phyloP scores from a whole-genome alignment of 2,329 filamentous ascomycete species.

The Cercospora sesami region DNA sequence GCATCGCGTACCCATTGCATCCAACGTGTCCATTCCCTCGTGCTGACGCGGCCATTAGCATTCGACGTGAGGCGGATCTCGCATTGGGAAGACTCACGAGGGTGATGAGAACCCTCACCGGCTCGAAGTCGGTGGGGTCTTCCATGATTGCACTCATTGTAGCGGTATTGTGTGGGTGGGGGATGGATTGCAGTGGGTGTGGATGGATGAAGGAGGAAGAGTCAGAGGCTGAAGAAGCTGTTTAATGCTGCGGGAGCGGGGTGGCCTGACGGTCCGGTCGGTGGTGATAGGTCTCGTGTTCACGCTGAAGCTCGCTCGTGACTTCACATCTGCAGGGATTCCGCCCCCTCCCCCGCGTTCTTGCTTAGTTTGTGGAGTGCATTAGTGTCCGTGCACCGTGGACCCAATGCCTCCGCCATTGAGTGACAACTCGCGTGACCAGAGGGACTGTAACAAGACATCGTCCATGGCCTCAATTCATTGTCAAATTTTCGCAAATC shows the following conservation, averaged over 20 bases:
- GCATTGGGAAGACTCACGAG: conserved; percentile 10
- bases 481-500: not conserved
- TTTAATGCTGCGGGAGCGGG: conserved; percentile 2
- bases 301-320: not conserved
- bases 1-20: conserved; percentile 50
- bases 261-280: conserved; percentile 1
- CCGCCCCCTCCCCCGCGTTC: not conserved
- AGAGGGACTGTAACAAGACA: not conserved
- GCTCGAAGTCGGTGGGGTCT: conserved; percentile 44
- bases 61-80: not conserved
- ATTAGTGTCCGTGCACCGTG: not conserved
- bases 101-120: conserved; percentile 62
- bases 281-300: conserved; percentile 10
- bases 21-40: conserved; percentile 14
- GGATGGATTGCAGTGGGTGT: not conserved
- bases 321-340: not conserved
- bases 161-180: conserved; percentile 30
- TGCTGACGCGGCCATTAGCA: conserved; percentile 48
- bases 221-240: conserved; percentile 7
- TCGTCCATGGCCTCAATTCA: not conserved
- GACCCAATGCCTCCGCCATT: not conserved
- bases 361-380: not conserved
- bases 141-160: conserved; percentile 53
- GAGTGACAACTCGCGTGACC: not conserved
- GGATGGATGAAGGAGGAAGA: conserved; percentile 1